Percentiles rank a stretch among this genome's conserved stretches.
Evolutionary conservation across 2,329 filamentous ascomycete genomes (phyloP).

Genomic region (Teratosphaeria destructans): DNA sequence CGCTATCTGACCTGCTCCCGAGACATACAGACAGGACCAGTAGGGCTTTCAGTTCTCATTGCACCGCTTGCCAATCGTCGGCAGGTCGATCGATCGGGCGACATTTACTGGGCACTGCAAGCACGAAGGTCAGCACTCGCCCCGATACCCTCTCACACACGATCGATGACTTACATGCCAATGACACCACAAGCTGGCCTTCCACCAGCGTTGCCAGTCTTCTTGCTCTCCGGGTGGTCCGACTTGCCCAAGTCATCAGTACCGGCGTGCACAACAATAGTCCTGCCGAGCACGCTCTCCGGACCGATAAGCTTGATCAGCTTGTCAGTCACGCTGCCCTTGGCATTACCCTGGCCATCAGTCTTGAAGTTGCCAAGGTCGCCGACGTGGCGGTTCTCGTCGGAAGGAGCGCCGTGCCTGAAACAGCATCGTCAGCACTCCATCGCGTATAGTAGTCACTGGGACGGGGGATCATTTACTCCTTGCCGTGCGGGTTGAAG

Average conservation of each 20-base stretch:
- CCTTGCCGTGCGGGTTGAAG: slow-evolving; percentile 51
- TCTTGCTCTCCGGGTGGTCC: slow-evolving; percentile 86
- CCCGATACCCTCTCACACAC: neutral
- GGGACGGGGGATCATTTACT: neutral
- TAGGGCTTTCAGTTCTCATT: neutral
- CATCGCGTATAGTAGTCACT: neutral
- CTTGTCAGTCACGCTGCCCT: slow-evolving; percentile 69
- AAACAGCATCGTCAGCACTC: neutral
- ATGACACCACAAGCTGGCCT: slow-evolving; percentile 78
- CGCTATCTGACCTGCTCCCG: neutral
- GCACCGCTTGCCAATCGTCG: neutral
- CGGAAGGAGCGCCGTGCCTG: slow-evolving; percentile 74
- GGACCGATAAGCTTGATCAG: slow-evolving; percentile 92
- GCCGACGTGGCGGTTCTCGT: slow-evolving; percentile 84
- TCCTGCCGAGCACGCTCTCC: slow-evolving; percentile 90
- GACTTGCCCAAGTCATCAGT: slow-evolving; percentile 96
- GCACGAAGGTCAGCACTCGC: neutral
- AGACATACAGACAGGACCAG: neutral
- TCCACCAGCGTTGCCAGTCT: slow-evolving; percentile 90
- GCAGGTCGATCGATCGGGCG: neutral
- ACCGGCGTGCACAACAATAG: slow-evolving; percentile 85
- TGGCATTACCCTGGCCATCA: slow-evolving; percentile 80
- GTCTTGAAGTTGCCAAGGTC: slow-evolving; percentile 97
- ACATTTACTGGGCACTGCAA: neutral
- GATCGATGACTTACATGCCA: slow-evolving; percentile 17